Evolutionary conservation across 179 eudicot species (phyloP).

Genomic region (Vitellaria paradoxa): DNA sequence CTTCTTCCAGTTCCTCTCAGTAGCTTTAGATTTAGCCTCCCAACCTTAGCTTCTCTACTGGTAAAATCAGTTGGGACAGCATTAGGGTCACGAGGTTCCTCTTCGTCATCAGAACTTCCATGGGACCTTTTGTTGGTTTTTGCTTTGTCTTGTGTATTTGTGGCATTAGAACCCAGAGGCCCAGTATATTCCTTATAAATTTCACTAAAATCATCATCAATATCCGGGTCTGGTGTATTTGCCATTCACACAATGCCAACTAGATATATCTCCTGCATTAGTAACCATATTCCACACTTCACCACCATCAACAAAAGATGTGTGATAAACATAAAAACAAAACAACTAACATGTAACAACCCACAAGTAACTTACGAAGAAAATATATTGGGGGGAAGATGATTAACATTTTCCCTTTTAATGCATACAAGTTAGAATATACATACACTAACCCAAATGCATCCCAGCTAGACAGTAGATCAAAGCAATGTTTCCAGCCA

Average conservation of each 20-base stretch:
- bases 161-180: constrained; percentile 61
- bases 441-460: too few relatives aligned
- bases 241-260: constrained; percentile 36
- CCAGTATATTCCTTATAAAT: constrained; percentile 96
- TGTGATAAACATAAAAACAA: not conserved
- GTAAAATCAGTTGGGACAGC: constrained; percentile 99
- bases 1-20: constrained; percentile 98
- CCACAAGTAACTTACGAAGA: not conserved
- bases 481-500: too few relatives aligned
- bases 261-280: constrained; percentile 12
- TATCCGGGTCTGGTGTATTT: constrained; percentile 67
- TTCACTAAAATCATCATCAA: constrained; percentile 88
- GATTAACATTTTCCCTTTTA: too few relatives aligned
- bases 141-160: constrained; percentile 47
- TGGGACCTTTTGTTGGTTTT: constrained; percentile 55
- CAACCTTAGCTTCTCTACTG: constrained; percentile 98
- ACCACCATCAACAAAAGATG: constrained; percentile 2
- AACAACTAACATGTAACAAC: not conserved
- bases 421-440: too few relatives aligned
- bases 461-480: too few relatives aligned
- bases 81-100: constrained; percentile 81
- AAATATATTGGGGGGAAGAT: too few relatives aligned
- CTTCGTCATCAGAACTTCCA: constrained; percentile 78
- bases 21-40: constrained; percentile 99
- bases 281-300: not conserved